phyloP scores from a whole-genome alignment of 768 basidiomycete species.

The Sporobolomyces pararoseus region DNA sequence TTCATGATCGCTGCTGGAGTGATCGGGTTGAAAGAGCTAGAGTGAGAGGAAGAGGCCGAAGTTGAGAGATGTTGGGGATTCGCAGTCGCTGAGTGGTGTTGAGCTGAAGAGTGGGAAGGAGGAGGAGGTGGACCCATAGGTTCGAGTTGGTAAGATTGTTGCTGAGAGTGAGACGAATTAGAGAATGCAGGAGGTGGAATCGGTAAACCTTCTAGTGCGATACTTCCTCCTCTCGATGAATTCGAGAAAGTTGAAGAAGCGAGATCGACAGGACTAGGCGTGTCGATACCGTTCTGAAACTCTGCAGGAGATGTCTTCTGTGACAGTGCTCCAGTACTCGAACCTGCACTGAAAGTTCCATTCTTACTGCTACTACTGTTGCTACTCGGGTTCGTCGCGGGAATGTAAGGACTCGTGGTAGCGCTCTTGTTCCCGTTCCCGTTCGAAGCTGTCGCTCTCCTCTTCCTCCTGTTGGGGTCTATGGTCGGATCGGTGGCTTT shows the following conservation, averaged over 20 bases:
- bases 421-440: conserved; percentile 26
- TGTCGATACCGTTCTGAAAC: conserved; percentile 15
- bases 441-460: neutral
- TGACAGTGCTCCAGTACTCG: conserved; percentile 10
- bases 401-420: conserved; percentile 32
- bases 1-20: conserved; percentile 94
- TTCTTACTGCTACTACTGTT: neutral
- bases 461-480: conserved; percentile 20
- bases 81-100: neutral
- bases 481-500: conserved; percentile 30
- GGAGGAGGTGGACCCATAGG: conserved; percentile 40
- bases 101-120: conserved; percentile 11
- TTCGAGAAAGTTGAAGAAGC: neutral
- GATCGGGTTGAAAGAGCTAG: conserved; percentile 57
- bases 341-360: conserved; percentile 4
- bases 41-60: neutral
- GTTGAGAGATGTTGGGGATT: conserved; percentile 1
- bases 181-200: conserved; percentile 1
- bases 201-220: neutral
- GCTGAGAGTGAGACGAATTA: neutral
- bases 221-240: neutral
- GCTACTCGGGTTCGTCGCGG: conserved; percentile 7
- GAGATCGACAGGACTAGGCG: conserved; percentile 40
- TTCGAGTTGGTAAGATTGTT: conserved; percentile 18
- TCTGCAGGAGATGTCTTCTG: conserved; percentile 5